phyloP scores from a whole-genome alignment of 768 basidiomycete species.

The Mycena venus region DNA sequence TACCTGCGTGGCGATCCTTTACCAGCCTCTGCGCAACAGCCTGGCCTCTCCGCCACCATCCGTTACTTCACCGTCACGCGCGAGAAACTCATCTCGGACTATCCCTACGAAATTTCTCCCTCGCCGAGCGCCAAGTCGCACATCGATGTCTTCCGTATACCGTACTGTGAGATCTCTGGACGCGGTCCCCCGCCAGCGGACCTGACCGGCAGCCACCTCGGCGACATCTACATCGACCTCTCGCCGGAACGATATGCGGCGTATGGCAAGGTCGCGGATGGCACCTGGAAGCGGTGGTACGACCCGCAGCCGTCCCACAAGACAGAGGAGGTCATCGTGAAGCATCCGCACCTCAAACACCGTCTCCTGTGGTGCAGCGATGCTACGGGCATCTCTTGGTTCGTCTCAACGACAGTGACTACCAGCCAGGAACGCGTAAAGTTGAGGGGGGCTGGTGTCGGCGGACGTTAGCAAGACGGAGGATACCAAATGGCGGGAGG shows the following conservation, averaged over 20 bases:
- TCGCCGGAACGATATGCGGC: neutral
- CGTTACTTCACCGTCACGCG: neutral
- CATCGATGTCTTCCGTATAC: neutral
- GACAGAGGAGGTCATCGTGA: neutral
- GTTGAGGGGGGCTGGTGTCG: neutral
- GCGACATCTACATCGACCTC: slow-evolving; percentile 23
- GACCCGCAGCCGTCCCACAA: slow-evolving; percentile 17
- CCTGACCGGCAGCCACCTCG: neutral
- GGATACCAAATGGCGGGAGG: neutral
- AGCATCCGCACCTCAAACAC: slow-evolving; percentile 14
- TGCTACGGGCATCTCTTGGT: neutral
- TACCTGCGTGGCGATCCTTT: neutral
- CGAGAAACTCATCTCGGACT: neutral
- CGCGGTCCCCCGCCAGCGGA: slow-evolving; percentile 13
- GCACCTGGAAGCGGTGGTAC: slow-evolving; percentile 23
- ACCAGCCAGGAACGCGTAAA: neutral
- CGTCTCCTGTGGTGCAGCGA: slow-evolving; percentile 14
- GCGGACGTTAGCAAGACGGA: neutral
- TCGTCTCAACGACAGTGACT: neutral
- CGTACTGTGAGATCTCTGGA: slow-evolving; percentile 14
- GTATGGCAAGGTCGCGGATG: slow-evolving; percentile 6
- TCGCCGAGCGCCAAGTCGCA: neutral
- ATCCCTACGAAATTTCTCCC: slow-evolving; percentile 10
- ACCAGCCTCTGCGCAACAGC: slow-evolving; percentile 6
- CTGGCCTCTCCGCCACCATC: neutral